Percentiles rank a stretch among this genome's conserved stretches.
These are phyloP conservation scores for Prosopis cineraria DNA, from an alignment of 306 rosid genomes.

Conservation along the genomic window DNA sequence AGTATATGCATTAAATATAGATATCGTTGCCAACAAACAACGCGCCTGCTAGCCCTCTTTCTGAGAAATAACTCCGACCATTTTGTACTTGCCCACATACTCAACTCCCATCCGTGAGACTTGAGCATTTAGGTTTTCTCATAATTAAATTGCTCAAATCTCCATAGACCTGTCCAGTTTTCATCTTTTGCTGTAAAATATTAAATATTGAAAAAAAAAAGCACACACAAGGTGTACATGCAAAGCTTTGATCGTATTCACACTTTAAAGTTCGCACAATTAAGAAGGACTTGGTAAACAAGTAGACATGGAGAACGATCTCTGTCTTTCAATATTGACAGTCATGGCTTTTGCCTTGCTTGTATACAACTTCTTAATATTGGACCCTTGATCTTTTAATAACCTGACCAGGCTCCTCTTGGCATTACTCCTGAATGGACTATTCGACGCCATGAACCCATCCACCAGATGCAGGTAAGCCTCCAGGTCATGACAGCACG, in stretches of 20 bases:
- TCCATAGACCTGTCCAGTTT: neutral
- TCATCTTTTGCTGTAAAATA: too few relatives aligned
- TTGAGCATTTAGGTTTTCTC: neutral
- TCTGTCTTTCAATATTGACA: conserved; percentile 51
- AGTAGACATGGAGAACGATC: conserved; percentile 42
- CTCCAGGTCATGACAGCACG: conserved; percentile 89
- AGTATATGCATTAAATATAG: neutral
- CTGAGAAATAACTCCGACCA: neutral
- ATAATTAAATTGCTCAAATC: neutral
- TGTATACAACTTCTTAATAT: conserved; percentile 76
- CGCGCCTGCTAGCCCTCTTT: neutral
- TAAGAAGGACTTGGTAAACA: conserved; percentile 83
- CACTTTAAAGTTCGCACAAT: neutral
- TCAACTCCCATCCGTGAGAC: neutral
- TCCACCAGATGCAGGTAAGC: conserved; percentile 94
- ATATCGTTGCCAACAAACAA: neutral
- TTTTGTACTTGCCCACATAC: neutral
- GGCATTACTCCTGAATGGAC: conserved; percentile 82
- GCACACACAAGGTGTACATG: neutral
- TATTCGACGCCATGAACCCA: conserved; percentile 79
- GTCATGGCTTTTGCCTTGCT: conserved; percentile 70
- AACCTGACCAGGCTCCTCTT: conserved; percentile 78
- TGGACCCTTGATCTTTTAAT: conserved; percentile 70
- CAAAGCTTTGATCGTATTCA: conserved; percentile 17
- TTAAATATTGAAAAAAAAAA: neutral